A percentile compares a stretch with the other conserved stretches of the same genome.
phyloP scores from a whole-genome alignment of 768 basidiomycete species.

The Suillus bovinus region DNA sequence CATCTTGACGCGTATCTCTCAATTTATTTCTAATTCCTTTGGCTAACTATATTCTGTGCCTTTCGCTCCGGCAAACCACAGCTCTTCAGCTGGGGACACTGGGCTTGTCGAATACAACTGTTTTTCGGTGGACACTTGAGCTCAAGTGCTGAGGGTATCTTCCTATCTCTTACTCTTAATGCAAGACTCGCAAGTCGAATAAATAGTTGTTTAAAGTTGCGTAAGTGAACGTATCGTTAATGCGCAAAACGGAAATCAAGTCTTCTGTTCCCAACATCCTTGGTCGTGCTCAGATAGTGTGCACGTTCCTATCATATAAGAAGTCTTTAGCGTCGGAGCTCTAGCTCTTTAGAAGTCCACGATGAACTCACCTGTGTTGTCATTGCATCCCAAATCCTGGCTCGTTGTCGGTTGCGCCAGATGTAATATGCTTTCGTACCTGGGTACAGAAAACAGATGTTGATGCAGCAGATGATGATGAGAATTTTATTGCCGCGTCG shows the following conservation, averaged over 20 bases:
- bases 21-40: too few species aligned
- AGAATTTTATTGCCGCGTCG: conserved; percentile 57
- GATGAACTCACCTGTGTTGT: conserved; percentile 40
- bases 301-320: conserved; percentile 43
- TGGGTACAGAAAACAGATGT: conserved; percentile 53
- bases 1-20: too few species aligned
- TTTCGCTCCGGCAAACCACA: too few species aligned
- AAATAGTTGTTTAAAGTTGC: too few species aligned
- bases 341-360: not conserved
- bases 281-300: conserved; percentile 59
- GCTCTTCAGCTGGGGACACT: too few species aligned
- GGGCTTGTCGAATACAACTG: too few species aligned
- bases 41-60: too few species aligned
- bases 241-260: conserved; percentile 64
- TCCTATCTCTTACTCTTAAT: too few species aligned
- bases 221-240: conserved; percentile 19
- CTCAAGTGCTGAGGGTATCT: too few species aligned
- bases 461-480: conserved; percentile 51
- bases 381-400: conserved; percentile 59
- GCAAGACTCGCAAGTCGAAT: too few species aligned
- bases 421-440: conserved; percentile 54
- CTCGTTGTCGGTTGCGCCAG: conserved; percentile 57
- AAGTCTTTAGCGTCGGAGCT: not conserved
- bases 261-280: conserved; percentile 58
- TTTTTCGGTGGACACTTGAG: too few species aligned